A percentile compares a stretch with the other conserved stretches of the same genome.
Evolutionary conservation across 257 asterid species (phyloP).

Genomic region (Solanum boliviense): DNA sequence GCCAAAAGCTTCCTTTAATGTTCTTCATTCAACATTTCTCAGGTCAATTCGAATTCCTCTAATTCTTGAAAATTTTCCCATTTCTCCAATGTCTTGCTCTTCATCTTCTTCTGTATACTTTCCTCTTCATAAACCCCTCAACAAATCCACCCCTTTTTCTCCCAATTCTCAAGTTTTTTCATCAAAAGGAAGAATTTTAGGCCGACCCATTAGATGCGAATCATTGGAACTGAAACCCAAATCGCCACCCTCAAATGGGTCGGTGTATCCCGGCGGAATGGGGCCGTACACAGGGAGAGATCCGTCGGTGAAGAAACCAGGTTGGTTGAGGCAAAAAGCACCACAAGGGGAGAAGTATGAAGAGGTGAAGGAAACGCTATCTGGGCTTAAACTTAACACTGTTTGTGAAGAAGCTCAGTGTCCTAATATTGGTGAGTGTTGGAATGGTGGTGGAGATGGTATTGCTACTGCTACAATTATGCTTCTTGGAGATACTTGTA

Average conservation of each 20-base stretch:
- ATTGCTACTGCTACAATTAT: slow-evolving; percentile 93
- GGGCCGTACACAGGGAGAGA: slow-evolving; percentile 81
- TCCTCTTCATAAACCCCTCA: neutral
- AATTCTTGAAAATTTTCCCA: neutral
- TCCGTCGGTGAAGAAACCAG: slow-evolving; percentile 72
- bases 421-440: slow-evolving; percentile 95
- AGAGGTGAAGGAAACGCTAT: slow-evolving; percentile 74
- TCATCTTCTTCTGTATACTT: neutral
- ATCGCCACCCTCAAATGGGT: neutral
- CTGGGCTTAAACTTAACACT: slow-evolving; percentile 71
- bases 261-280: slow-evolving; percentile 39
- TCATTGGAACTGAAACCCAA: slow-evolving; percentile 9
- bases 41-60: neutral
- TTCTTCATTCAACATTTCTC: neutral
- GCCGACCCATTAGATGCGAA: slow-evolving; percentile 16
- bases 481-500: slow-evolving; percentile 94
- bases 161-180: neutral
- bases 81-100: neutral
- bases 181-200: neutral
- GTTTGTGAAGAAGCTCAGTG: slow-evolving; percentile 99
- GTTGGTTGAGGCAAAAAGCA: slow-evolving; percentile 89
- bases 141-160: neutral
- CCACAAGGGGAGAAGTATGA: slow-evolving; percentile 91
- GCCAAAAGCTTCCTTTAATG: neutral
- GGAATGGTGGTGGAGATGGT: slow-evolving; percentile 99